Conservation (phyloP, 2,329 filamentous ascomycete species). For the Akanthomyces uredinophilus region DNA sequence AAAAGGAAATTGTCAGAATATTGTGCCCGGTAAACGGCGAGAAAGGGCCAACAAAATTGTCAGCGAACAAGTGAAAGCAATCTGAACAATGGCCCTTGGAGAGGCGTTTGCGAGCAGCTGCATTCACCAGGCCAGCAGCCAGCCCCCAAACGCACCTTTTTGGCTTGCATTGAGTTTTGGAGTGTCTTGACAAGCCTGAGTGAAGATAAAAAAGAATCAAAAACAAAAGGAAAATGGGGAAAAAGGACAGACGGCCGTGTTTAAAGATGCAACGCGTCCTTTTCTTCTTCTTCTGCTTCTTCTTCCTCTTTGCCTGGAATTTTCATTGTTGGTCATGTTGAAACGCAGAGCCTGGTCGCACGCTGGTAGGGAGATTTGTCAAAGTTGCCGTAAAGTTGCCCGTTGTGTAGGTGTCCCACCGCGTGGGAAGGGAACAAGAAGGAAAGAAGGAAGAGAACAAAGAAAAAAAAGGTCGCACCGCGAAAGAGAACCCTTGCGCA, state of each 20-base stretch:
- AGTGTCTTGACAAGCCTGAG: too few species aligned
- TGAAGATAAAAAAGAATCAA: background rate
- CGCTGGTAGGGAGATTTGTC: too few species aligned
- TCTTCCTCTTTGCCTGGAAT: too few species aligned
- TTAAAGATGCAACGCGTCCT: too few species aligned
- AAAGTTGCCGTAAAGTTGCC: too few species aligned
- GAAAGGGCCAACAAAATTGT: background rate
- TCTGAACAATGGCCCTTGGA: background rate
- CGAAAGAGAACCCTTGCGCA: too few species aligned
- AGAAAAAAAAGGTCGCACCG: background rate
- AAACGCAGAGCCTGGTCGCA: too few species aligned
- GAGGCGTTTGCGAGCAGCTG: background rate
- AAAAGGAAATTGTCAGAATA: too few species aligned
- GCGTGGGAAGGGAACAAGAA: background rate
- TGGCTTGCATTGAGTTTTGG: background rate
- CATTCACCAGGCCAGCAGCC: background rate
- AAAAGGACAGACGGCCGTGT: background rate
- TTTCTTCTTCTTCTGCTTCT: too few species aligned
- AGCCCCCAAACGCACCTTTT: background rate
- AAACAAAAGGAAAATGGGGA: too few species aligned
- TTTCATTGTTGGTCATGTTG: too few species aligned
- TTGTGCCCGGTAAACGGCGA: background rate
- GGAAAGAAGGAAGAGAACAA: background rate
- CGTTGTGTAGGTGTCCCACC: too few species aligned
- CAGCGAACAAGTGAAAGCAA: constrained; percentile 4